Conservation (phyloP, 2,329 filamentous ascomycete species). For the Curvularia eragrostidis region DNA sequence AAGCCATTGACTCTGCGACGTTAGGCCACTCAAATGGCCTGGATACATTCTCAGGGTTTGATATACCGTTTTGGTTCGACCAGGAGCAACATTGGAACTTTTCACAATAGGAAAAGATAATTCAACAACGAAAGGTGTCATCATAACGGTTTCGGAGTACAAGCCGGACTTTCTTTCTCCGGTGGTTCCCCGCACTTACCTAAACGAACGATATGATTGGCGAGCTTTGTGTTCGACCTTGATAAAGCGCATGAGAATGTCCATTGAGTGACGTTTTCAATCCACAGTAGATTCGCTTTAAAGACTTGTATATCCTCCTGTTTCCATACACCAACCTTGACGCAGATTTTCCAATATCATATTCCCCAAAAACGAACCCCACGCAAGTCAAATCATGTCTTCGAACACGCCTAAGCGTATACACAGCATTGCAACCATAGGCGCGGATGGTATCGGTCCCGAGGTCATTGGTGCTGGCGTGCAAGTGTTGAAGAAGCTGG, state of each 20-base stretch:
- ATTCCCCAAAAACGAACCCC: background rate
- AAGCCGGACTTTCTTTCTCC: constrained; percentile 24
- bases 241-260: background rate
- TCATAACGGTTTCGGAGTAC: constrained; percentile 28
- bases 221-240: background rate
- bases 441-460: constrained; percentile 72
- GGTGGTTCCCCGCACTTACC: constrained; percentile 21
- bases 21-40: constrained; percentile 16
- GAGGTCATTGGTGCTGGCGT: constrained; percentile 72
- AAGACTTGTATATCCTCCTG: background rate
- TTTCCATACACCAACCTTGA: background rate
- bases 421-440: constrained; percentile 57
- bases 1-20: background rate
- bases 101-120: constrained; percentile 16
- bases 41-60: constrained; percentile 45
- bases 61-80: constrained; percentile 48
- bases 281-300: background rate
- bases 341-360: background rate
- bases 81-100: constrained; percentile 43
- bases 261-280: background rate
- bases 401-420: constrained; percentile 31
- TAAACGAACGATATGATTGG: constrained; percentile 5
- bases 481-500: constrained; percentile 64
- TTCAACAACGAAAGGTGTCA: background rate
- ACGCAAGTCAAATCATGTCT: constrained; percentile 26